Conservation (phyloP, 2,329 filamentous ascomycete species). For the Claviceps sorghi region DNA sequence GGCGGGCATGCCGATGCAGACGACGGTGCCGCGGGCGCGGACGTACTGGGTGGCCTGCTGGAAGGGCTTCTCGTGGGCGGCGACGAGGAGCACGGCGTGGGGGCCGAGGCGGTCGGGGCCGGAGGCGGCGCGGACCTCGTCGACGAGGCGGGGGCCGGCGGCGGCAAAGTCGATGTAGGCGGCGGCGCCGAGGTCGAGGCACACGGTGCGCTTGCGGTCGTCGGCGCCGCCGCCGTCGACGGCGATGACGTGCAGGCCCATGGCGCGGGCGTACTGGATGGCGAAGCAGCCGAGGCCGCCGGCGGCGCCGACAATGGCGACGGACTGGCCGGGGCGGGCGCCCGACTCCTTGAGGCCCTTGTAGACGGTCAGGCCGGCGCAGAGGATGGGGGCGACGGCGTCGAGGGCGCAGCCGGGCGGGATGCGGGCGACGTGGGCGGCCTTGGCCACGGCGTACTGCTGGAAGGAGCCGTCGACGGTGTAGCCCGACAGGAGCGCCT, state of each 20-base stretch:
- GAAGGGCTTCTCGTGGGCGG: constrained; percentile 83
- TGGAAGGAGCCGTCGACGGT: constrained; percentile 90
- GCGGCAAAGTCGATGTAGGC: constrained; percentile 77
- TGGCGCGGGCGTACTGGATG: constrained; percentile 77
- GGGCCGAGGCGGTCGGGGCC: constrained; percentile 72
- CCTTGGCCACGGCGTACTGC: constrained; percentile 80
- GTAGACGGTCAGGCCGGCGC: constrained; percentile 78
- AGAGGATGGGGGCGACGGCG: constrained; percentile 64
- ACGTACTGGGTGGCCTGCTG: constrained; percentile 87
- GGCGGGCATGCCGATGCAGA: constrained; percentile 80
- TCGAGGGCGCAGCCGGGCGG: constrained; percentile 65
- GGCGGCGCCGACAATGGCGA: constrained; percentile 76
- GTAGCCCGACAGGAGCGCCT: constrained; percentile 70
- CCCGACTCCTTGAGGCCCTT: constrained; percentile 81
- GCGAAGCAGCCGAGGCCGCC: constrained; percentile 69
- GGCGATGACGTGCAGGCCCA: constrained; percentile 68
- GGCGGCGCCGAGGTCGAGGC: constrained; percentile 52
- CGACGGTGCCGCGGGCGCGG: constrained; percentile 64
- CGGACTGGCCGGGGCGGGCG: constrained; percentile 56
- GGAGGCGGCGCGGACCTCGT: constrained; percentile 56
- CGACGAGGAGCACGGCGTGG: constrained; percentile 74
- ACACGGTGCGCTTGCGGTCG: constrained; percentile 51
- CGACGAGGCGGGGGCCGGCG: constrained; percentile 53
- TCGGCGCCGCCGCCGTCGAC: constrained; percentile 74
- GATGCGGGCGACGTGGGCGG: constrained; percentile 68